Base-by-base conservation (phyloP, 1,284 basidiomycete genomes). In the Hemileia vastatrix region DNA sequence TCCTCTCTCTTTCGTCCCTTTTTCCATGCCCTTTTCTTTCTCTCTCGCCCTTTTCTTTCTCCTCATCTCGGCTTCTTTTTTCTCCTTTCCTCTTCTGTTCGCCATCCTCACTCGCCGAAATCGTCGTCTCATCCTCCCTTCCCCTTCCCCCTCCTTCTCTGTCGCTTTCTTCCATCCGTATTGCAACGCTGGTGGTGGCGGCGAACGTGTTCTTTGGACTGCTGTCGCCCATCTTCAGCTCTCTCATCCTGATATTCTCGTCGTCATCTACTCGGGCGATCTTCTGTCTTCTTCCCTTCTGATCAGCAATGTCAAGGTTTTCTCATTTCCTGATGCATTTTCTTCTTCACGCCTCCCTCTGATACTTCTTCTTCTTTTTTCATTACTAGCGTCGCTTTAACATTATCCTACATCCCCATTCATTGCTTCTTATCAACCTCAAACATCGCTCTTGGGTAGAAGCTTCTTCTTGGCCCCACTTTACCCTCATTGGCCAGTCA, bases 111-210 rank as follows among this genome's bases (percentile, higher is more conserved):
- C n/a, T n/a, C n/a, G n/a, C n/a, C n/a, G n/a, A n/a, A n/a, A n/a
- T n/a, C n/a, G n/a, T n/a, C n/a, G n/a, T n/a, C n/a, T n/a, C n/a
- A n/a, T n/a, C n/a, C n/a, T n/a, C n/a, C n/a, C n/a, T n/a, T n/a
- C n/a, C n/a, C n/a, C n/a, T 43, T 13, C 15, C 4, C 2, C 2
- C 45, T 21, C 9, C 48, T 58, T 48, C 8, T 23, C 15, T 9
- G 13, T 21, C 24, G 15, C n/a, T 21, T 65, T 49, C 15, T 54
- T 13, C 23, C 5, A 47, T 44, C 31, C 40, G 18, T 1, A 24
- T 70, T 95, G 92, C 75, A 95, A 98, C 80, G 92, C 93, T 21
- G 94, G 94, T 0, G 94, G 94, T 9, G 95, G 95, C 11, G 95
- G 95, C 0, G 94, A 98, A 77, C 83, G 93, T 1, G 94, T 99